These are phyloP conservation scores for Nicotiana attenuata DNA, from an alignment of 257 asterid genomes.

Conservation along the genomic window DNA sequence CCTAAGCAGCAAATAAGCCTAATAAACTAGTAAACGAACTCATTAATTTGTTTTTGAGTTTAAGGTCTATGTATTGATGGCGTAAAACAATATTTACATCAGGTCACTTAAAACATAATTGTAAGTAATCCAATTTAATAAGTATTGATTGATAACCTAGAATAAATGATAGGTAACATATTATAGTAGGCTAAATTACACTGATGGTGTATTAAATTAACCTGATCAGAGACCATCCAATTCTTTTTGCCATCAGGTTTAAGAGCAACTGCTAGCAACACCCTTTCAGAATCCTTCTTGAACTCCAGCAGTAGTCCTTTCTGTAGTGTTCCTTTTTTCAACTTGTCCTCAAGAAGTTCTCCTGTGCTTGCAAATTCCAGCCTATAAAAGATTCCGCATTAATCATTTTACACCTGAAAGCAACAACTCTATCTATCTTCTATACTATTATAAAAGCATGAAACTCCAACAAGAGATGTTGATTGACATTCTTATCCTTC, in stretches of 20 bases:
- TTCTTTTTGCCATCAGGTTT: slow-evolving; percentile 96
- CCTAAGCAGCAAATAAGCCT: slow-evolving; percentile 3
- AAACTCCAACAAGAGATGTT: too few species aligned
- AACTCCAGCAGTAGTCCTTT: slow-evolving; percentile 85
- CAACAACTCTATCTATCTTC: not conserved
- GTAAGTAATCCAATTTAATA: too few species aligned
- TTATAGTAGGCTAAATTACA: slow-evolving; percentile 12
- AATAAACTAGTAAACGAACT: slow-evolving; percentile 9
- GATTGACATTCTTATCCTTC: too few species aligned
- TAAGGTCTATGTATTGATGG: not conserved
- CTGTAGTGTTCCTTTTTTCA: slow-evolving; percentile 47
- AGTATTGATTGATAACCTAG: too few species aligned
- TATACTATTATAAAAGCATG: too few species aligned
- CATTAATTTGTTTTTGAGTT: not conserved
- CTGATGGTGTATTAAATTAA: slow-evolving; percentile 33
- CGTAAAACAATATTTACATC: too few species aligned
- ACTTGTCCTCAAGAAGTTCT: slow-evolving; percentile 48
- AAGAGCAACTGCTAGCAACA: slow-evolving; percentile 77
- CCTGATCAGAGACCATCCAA: slow-evolving; percentile 98
- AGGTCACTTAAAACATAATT: too few species aligned
- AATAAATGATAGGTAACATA: not conserved
- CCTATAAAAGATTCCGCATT: slow-evolving; percentile 30
- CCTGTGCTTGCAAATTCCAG: slow-evolving; percentile 55
- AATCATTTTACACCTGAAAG: not conserved
- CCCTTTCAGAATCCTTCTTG: slow-evolving; percentile 83